A percentile compares a stretch with the other conserved stretches of the same genome.
These are phyloP conservation scores for Pleurotus eryngii DNA, from an alignment of 768 basidiomycete genomes.

Conservation along the genomic window DNA sequence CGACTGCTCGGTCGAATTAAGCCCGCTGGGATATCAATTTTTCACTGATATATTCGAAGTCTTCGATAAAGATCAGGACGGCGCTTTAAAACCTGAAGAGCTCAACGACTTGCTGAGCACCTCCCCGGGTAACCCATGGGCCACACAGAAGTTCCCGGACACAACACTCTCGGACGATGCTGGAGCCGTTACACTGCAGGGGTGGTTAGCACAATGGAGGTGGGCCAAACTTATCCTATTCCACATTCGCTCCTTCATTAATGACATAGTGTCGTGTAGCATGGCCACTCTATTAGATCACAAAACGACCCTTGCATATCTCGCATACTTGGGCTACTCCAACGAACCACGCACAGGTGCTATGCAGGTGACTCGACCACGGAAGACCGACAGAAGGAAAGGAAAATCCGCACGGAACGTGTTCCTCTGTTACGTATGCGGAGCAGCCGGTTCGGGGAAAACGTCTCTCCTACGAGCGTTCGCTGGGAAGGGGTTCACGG, in stretches of 20 bases:
- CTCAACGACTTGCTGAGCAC: slow-evolving; percentile 89
- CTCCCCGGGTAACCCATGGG: slow-evolving; percentile 97
- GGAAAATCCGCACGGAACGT: slow-evolving; percentile 89
- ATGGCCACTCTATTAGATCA: slow-evolving; percentile 98
- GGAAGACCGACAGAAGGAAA: slow-evolving; percentile 81
- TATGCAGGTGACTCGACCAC: slow-evolving; percentile 78
- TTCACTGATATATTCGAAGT: slow-evolving; percentile 95
- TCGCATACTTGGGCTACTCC: slow-evolving; percentile 93
- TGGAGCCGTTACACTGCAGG: slow-evolving; percentile 92
- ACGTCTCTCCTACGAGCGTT: slow-evolving; percentile 84
- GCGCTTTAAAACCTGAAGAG: slow-evolving; percentile 80
- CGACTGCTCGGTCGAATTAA: slow-evolving; percentile 94
- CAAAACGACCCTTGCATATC: slow-evolving; percentile 86
- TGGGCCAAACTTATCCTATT: slow-evolving; percentile 28
- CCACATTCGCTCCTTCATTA: slow-evolving; percentile 1
- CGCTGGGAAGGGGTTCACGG: slow-evolving; percentile 74
- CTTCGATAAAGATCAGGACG: slow-evolving; percentile 97
- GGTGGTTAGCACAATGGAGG: slow-evolving; percentile 99
- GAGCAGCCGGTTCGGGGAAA: slow-evolving; percentile 95
- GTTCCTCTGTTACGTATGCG: slow-evolving; percentile 90
- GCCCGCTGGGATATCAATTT: slow-evolving; percentile 93
- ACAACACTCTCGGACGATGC: slow-evolving; percentile 84
- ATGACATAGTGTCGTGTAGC: slow-evolving; percentile 34
- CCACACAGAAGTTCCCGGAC: slow-evolving; percentile 85
- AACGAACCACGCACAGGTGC: slow-evolving; percentile 77